Base-by-base conservation (phyloP, 352 stramenopile species). In the Phytopythium boreale region DNA sequence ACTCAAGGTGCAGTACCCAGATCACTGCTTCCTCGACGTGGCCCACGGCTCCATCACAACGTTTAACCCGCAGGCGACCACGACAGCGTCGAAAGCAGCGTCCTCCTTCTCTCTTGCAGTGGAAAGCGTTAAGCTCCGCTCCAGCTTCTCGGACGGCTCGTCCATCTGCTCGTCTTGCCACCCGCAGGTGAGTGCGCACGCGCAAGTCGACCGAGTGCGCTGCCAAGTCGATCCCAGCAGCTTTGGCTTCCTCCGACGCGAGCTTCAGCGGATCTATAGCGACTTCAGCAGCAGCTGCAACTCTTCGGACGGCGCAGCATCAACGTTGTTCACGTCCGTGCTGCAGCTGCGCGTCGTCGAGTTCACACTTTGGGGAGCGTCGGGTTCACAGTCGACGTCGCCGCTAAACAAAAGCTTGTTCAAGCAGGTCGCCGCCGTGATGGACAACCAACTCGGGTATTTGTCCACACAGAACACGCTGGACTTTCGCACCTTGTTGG, bases 361-460 rank as follows among this genome's bases (percentile, higher is more conserved):
- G 60, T 71, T 88, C 44, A 87, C 78, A 22, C 51, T 90, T 8
- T 60, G 82, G 51, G 52, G 66, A 57, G 7, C n/a, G 20, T 43
- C n/a, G 7, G 12, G 20, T 24, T 39, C 19, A 2, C 49, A 56
- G 14, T 6, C 17, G 17, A 57, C 43, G 37, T 26, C 46, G n/a
- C 34, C 70, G n/a, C 66, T 55, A 7, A 59, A 75, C 19, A 90
- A 90, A 44, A 76, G 56, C 20, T 67, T 88, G 46, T 68, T 89
- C 7, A 82, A 82, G n/a, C 76, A 88, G 39, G 67, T 84, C 41
- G 82, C 69, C 8, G 55, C 75, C n/a, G 78, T 89, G 3, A 71
- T 77, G 4, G 80, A 90, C 59, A 90, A 90, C 58, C 80, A 90
- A 53, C 43, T 83, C 2, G 80, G 80, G 0, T 69, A 72, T 36